A percentile compares a stretch with the other conserved stretches of the same genome.
Conservation (phyloP, 2,329 filamentous ascomycete genomes). For the Verticillium nubilum region DNA sequence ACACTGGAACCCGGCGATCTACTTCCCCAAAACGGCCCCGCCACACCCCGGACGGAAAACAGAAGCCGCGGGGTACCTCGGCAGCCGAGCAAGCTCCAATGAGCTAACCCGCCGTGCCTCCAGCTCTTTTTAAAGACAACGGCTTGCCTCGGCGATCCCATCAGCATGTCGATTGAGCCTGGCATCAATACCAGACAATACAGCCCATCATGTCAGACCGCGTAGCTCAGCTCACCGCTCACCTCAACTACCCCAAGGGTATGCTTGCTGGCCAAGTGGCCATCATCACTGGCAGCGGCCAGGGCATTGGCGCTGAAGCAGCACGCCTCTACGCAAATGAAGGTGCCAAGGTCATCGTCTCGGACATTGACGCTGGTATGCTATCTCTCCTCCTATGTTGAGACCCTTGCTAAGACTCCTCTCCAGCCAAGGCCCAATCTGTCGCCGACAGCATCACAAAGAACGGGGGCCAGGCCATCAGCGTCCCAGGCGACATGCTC, state of each 20-base stretch:
- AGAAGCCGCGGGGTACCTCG: constrained; percentile 14
- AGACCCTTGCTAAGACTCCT: not conserved
- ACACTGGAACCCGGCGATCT: not conserved
- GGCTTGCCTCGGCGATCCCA: not conserved
- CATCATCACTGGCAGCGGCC: constrained; percentile 81
- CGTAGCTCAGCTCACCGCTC: constrained; percentile 65
- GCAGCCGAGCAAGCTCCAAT: constrained; percentile 1
- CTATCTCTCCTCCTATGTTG: constrained; percentile 2
- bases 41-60: not conserved
- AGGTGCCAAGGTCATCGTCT: constrained; percentile 77
- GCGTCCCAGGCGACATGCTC: constrained; percentile 72
- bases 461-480: constrained; percentile 61
- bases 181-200: not conserved
- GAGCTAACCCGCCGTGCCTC: not conserved
- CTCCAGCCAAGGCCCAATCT: constrained; percentile 58
- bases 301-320: constrained; percentile 83
- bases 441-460: constrained; percentile 67
- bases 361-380: constrained; percentile 73
- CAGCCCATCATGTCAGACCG: constrained; percentile 45
- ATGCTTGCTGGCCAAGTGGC: constrained; percentile 75
- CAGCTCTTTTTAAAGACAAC: not conserved
- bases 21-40: not conserved
- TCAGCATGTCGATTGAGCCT: not conserved
- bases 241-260: constrained; percentile 78
- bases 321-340: constrained; percentile 81